Percentiles rank a stretch among this genome's conserved stretches.
Conservation (phyloP, 2,329 filamentous ascomycete genomes). For the Zarea fungicola region DNA sequence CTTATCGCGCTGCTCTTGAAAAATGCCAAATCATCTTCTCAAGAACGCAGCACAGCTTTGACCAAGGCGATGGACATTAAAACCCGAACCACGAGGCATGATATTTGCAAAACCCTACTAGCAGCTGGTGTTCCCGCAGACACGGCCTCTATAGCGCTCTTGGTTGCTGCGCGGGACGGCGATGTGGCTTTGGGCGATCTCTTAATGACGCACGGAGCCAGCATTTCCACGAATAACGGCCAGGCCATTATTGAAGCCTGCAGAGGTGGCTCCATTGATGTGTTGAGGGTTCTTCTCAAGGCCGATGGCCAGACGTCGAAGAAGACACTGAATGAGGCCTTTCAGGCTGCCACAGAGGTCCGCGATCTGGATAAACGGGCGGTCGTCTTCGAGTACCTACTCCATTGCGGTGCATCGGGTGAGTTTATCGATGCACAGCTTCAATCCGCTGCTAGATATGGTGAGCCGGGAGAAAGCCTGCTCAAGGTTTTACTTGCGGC, state of each 20-base stretch:
- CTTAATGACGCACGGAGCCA: slow-evolving; percentile 48
- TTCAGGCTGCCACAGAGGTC: slow-evolving; percentile 51
- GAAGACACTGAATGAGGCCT: slow-evolving; percentile 43
- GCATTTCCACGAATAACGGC: slow-evolving; percentile 44
- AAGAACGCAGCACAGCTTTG: slow-evolving; percentile 37
- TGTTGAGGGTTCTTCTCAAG: slow-evolving; percentile 46
- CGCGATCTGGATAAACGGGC: slow-evolving; percentile 44
- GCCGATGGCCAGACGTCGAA: slow-evolving; percentile 34
- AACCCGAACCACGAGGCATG: slow-evolving; percentile 34
- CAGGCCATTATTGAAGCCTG: slow-evolving; percentile 52
- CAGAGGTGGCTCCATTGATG: slow-evolving; percentile 42
- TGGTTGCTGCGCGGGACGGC: slow-evolving; percentile 47
- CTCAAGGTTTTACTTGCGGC: slow-evolving; percentile 45
- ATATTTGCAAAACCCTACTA: slow-evolving; percentile 42
- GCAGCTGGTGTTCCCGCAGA: slow-evolving; percentile 40
- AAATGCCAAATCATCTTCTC: slow-evolving; percentile 28
- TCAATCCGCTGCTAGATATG: slow-evolving; percentile 46
- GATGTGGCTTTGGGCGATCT: slow-evolving; percentile 47
- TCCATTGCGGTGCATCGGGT: slow-evolving; percentile 45
- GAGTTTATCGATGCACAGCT: slow-evolving; percentile 50
- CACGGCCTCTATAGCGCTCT: slow-evolving; percentile 44
- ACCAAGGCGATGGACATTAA: slow-evolving; percentile 37
- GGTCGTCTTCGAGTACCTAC: slow-evolving; percentile 45
- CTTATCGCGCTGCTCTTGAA: slow-evolving; percentile 42
- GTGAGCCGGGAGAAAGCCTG: slow-evolving; percentile 42